phyloP scores from a whole-genome alignment of 2,329 filamentous ascomycete species.

The Neonectria punicea region DNA sequence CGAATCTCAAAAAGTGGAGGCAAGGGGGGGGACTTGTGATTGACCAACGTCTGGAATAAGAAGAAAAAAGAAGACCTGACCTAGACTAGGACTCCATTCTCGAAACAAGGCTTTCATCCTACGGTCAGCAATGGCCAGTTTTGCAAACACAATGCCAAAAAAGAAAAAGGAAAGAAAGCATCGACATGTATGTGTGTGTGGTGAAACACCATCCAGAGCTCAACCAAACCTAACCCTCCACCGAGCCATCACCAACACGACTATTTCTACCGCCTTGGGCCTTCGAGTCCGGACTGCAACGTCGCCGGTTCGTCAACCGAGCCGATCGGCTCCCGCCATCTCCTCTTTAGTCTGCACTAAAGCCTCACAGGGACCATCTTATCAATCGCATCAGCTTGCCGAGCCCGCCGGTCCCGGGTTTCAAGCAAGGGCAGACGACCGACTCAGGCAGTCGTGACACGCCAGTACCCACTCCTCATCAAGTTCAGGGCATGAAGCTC shows the following conservation, averaged over 20 bases:
- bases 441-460: neutral
- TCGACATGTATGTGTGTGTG: neutral
- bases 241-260: neutral
- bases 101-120: neutral
- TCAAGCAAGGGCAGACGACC: neutral
- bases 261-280: too few relatives aligned
- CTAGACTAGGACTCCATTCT: neutral
- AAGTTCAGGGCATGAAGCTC: conserved; percentile 28
- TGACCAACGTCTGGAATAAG: conserved; percentile 16
- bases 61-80: conserved; percentile 6
- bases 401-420: neutral
- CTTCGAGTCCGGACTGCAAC: neutral
- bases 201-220: neutral
- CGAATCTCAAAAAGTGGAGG: conserved; percentile 3
- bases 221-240: neutral
- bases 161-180: neutral
- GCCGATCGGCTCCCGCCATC: neutral
- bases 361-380: conserved; percentile 26
- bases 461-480: conserved; percentile 30
- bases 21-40: neutral
- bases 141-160: neutral
- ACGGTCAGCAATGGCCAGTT: neutral
- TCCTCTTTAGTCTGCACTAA: conserved; percentile 21
- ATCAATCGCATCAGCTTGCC: conserved; percentile 33
- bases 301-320: too few relatives aligned